Conservation (phyloP, 768 basidiomycete species). For the Arthromyces matolae region DNA sequence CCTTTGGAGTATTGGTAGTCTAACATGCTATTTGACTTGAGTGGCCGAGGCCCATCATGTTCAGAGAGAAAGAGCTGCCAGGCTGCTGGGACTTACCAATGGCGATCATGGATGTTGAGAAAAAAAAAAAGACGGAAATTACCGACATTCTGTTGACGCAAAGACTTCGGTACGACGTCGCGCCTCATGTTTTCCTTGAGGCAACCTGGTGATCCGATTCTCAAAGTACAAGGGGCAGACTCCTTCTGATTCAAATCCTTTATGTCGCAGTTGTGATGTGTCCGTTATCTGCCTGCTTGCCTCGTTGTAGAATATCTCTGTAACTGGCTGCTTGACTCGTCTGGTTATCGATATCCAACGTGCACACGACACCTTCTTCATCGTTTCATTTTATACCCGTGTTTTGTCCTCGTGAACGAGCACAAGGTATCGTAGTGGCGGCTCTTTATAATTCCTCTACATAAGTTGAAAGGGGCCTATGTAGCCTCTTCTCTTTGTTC, state of each 20-base stretch:
- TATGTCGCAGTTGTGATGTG: constrained; percentile 12
- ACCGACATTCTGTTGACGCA: background rate
- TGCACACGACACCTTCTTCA: constrained; percentile 12
- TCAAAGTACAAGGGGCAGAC: constrained; percentile 1
- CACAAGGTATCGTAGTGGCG: constrained; percentile 24
- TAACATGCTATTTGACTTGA: constrained; percentile 47
- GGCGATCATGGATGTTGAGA: no score
- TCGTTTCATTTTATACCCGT: constrained; percentile 22
- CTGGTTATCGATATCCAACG: constrained; percentile 22
- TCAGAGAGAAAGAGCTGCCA: no score
- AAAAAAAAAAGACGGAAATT: background rate
- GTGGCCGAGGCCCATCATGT: constrained; percentile 38
- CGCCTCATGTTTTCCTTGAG: constrained; percentile 43
- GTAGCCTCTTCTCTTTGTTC: constrained; percentile 15
- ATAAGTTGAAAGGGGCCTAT: constrained; percentile 8
- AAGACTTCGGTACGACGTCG: constrained; percentile 9
- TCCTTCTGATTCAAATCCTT: constrained; percentile 2
- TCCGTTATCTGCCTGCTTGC: constrained; percentile 12
- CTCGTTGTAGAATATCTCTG: constrained; percentile 13
- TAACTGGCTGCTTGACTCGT: constrained; percentile 16
- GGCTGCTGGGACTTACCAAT: no score
- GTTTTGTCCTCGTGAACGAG: constrained; percentile 40
- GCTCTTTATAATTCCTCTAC: constrained; percentile 13
- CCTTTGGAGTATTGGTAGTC: constrained; percentile 41
- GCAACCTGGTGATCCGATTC: constrained; percentile 31